A percentile compares a stretch with the other conserved stretches of the same genome.
These are phyloP conservation scores for Amphibolis antarctica DNA, from an alignment of 106 monocot genomes.

Conservation along the genomic window DNA sequence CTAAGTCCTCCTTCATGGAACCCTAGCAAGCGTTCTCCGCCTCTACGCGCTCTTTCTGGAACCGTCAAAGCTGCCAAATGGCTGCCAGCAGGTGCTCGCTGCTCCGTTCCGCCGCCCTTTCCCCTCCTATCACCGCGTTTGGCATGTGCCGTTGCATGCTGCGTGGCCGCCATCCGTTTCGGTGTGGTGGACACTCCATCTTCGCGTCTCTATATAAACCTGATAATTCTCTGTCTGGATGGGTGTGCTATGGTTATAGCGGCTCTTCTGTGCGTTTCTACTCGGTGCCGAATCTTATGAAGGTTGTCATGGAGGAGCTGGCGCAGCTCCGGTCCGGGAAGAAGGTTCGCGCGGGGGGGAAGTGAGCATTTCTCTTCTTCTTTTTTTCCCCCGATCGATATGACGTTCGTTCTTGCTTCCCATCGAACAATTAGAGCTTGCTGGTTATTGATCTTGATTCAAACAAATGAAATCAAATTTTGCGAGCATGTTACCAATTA, in stretches of 20 bases:
- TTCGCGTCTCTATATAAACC: neutral
- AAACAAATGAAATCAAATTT: neutral
- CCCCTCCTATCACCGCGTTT: neutral
- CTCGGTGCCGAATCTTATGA: conserved; percentile 6
- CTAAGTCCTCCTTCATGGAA: neutral
- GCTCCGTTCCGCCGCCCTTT: conserved; percentile 11
- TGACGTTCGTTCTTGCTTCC: neutral
- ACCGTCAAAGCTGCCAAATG: neutral
- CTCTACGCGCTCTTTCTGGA: neutral
- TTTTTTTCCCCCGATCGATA: neutral
- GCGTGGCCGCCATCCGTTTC: neutral
- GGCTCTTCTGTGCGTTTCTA: conserved; percentile 4
- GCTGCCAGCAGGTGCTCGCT: conserved; percentile 13
- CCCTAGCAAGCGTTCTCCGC: neutral
- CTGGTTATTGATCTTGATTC: neutral
- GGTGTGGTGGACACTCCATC: neutral
- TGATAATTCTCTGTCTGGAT: neutral
- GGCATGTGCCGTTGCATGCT: neutral
- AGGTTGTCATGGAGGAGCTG: conserved; percentile 6
- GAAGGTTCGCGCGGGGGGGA: neutral
- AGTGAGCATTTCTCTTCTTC: conserved; percentile 2
- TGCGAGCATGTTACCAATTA: neutral
- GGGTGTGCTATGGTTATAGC: neutral
- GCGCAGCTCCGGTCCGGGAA: conserved; percentile 8
- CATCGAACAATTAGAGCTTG: neutral